Evolutionary conservation across 1,284 basidiomycete genomes (phyloP), one percentile per base, ranked within the genome.

Genomic region (Rhodotorula sp.): DNA sequence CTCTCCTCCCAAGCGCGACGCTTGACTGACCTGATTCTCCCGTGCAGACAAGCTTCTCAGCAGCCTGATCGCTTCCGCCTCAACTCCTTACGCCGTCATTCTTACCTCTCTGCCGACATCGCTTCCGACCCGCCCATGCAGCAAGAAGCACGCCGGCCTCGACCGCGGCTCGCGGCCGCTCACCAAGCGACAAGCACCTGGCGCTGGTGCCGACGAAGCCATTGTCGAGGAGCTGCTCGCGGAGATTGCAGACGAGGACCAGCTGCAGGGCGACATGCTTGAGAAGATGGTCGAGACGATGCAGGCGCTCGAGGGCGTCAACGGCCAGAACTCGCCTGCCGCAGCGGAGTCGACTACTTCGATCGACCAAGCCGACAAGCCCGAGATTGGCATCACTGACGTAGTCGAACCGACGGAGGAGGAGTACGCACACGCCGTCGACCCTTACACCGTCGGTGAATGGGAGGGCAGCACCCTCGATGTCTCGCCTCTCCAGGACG

Each of bases 91-190:
- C 59, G 63, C 62, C 48, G 57, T 74, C 30, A 30, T 74, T 46
- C 32, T 74, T n/a, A 64, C 71, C n/a, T 59, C 68, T 15, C 48
- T 70, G 30, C 66, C 66, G 15, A 29, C 61, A 2, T 34, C 52
- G 22, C 56, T 29, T 47, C 51, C 39, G 30, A 30, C 10, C 30
- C 24, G 22, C 17, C 29, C 56, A 34, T 30, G 44, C 39, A 51
- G 36, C 36, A 54, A 48, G 30, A 53, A 52, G 22, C 34, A 22
- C 52, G 19, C 20, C 46, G 49, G n/a, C n/a, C n/a, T n/a, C n/a
- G n/a, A n/a, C n/a, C n/a, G n/a, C n/a, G n/a, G 20, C 51, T 19
- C 56, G 36, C n/a, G 39, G 29, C n/a, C 44, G 4, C 57, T 36
- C 56, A 6, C 11, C 46, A 56, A 63, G 54, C 57, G 58, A 17